Base-by-base conservation (phyloP, 1,284 basidiomycete species). In the Cystobasidiaceae sp. region DNA sequence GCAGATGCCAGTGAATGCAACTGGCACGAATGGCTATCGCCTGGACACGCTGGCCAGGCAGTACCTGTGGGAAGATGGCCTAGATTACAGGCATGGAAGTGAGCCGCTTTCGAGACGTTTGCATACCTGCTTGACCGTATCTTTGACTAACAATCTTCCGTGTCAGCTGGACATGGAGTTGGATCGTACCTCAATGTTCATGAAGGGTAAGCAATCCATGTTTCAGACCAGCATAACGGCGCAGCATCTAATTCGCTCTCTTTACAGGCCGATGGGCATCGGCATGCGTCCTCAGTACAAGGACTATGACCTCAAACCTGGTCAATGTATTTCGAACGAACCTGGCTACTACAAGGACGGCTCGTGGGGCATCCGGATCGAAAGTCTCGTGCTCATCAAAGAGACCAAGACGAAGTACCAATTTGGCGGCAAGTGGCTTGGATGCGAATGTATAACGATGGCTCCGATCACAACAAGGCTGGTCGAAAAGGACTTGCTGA, bases 281-380 rank as follows among this genome's bases (percentile, higher is more conserved):
- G 90, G 91, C 25, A 83, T 84, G 45, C 83, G 90, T 45, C 86
- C 89, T 39, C 79, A 75, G 11, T 80, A 78, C 70, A 79, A 81
- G 68, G 85, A 80, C 48, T 83, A 85, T 0, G 77, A 86, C 1
- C 76, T 96, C 58, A 87, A 88, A 72, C 80, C 83, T 2, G 92
- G 93, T 3, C 92, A 93, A 88, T 89, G 89, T 0, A 81, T 94
- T 25, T 91, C 90, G 0, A 94, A 96, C 74, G 90, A 98, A 73
- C 94, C 94, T 0, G 94, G 93, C 2, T 97, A 90, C 77, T 96
- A 96, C 76, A 85, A 85, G 15, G 92, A 94, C 71, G 92, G 92
- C 8, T 80, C 84, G 63, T 98, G 87, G 75, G 94, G 94, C 1
- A 91, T 97, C 70, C 86, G 94, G 0, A 90, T 94, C 71, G 94